Evolutionary conservation across 768 basidiomycete genomes (phyloP).

Genomic region (Leccinum fibrillosum): DNA sequence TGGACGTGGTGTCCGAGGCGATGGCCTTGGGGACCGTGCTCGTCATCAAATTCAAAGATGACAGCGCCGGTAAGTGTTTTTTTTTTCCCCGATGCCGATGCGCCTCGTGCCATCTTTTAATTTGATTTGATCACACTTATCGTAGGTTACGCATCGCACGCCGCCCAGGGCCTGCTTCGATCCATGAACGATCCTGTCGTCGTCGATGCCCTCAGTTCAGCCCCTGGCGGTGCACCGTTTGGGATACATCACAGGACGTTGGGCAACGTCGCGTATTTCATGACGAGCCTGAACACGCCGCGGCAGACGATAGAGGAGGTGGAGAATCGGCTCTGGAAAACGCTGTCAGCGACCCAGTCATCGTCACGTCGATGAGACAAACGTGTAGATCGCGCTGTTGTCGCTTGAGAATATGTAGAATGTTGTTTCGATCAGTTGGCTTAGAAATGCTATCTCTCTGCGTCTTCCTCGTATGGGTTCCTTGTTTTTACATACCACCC

Average conservation of each 20-base stretch:
- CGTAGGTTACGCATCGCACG: slow-evolving; percentile 56
- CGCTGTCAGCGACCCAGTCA: slow-evolving; percentile 13
- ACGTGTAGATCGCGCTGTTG: too few species aligned
- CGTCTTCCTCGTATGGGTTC: too few species aligned
- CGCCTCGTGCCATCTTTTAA: not conserved
- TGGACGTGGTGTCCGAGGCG: slow-evolving; percentile 57
- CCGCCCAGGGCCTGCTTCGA: slow-evolving; percentile 60
- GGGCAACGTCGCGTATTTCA: slow-evolving; percentile 91
- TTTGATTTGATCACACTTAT: not conserved
- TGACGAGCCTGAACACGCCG: slow-evolving; percentile 79
- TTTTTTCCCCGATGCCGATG: slow-evolving; percentile 23
- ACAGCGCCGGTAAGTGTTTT: slow-evolving; percentile 45
- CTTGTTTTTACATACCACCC: too few species aligned
- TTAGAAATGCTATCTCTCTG: too few species aligned
- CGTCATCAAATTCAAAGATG: slow-evolving; percentile 67
- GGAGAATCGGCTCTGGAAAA: slow-evolving; percentile 59
- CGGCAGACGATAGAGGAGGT: slow-evolving; percentile 50
- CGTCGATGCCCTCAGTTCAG: slow-evolving; percentile 31
- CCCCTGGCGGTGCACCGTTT: slow-evolving; percentile 55
- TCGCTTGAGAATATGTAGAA: too few species aligned
- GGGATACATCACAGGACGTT: slow-evolving; percentile 84
- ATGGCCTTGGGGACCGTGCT: slow-evolving; percentile 91
- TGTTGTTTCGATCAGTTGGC: too few species aligned
- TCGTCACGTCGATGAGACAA: too few species aligned
- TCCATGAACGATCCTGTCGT: slow-evolving; percentile 40